Evolutionary conservation across 2,329 filamentous ascomycete species (phyloP), one percentile per base, ranked within the genome.

Genomic region (Golovinomyces cichoracearum): DNA sequence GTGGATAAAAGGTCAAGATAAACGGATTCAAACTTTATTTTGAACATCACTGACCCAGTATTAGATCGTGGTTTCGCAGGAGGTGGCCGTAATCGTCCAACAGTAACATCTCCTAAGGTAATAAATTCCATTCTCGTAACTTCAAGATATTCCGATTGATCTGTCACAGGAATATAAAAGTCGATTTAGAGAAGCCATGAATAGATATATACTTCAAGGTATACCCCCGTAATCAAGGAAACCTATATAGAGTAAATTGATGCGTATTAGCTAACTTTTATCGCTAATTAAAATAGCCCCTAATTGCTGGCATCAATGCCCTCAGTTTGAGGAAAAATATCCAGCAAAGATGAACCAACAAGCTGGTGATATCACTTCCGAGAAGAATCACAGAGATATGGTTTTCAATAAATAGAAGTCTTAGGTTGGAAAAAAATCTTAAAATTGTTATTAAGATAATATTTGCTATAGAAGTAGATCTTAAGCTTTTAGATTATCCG

Each of bases 171-270:
- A 98, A 65, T 98, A 98, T 63, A 92, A 94, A 64, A 86, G 82
- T 56, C 77, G 90, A 5, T 98, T 98, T 67, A 69, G 90, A 54
- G 88, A 94, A 64, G 86, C 86, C 12, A 98, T 98, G 90, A 83
- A 85, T 57, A 77, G 85, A 72, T 85, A 78, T 60, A 74, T 74
- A 12, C 55, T 62, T 25, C 59, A 61, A 51, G 59, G 57, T 56
- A 55, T 12, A 12, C 31, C 12, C 12, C n/a, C 12, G n/a, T 35
- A n/a, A 35, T 4, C 12, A n/a, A n/a, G 31, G n/a, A 35, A 35
- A 35, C 2, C n/a, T 35, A 35, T n/a, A 35, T 35, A 27, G 35
- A n/a, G n/a, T n/a, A n/a, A n/a, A n/a, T n/a, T n/a, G n/a, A n/a
- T n/a, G n/a, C n/a, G n/a, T n/a, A n/a, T n/a, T n/a, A n/a, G n/a